Evolutionary conservation across 805 yeast species (phyloP).

Genomic region (Zygosaccharomyces siamensis): DNA sequence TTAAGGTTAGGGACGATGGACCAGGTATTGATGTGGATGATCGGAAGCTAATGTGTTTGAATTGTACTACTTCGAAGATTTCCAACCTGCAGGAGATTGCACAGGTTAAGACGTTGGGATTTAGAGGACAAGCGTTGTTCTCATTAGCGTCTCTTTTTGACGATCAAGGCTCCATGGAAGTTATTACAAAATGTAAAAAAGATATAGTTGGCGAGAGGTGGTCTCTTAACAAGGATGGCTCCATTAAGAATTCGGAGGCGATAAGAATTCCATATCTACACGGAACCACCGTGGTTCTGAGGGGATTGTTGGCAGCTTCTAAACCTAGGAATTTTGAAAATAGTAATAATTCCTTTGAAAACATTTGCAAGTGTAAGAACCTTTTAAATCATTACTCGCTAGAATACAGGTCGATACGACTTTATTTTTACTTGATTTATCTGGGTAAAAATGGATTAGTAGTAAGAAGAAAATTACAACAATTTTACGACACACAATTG

Average conservation of each 20-base stretch:
- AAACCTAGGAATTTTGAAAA: constrained; percentile 36
- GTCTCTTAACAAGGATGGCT: constrained; percentile 34
- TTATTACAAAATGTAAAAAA: constrained; percentile 29
- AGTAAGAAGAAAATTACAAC: constrained; percentile 18
- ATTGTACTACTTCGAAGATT: constrained; percentile 43
- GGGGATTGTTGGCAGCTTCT: constrained; percentile 31
- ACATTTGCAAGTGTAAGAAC: constrained; percentile 23
- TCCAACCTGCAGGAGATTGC: constrained; percentile 29
- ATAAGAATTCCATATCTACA: constrained; percentile 25
- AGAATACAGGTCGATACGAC: constrained; percentile 30
- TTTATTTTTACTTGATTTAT: constrained; percentile 24
- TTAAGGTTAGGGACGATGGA: constrained; percentile 40
- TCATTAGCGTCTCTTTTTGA: constrained; percentile 33
- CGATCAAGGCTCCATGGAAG: constrained; percentile 27
- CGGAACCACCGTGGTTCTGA: constrained; percentile 38
- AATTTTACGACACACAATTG: constrained; percentile 11
- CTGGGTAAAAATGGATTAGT: constrained; percentile 20
- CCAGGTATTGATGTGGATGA: constrained; percentile 34
- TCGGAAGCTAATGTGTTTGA: constrained; percentile 35
- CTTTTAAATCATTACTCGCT: constrained; percentile 35
- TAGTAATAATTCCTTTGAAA: constrained; percentile 24
- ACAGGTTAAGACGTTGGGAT: constrained; percentile 38
- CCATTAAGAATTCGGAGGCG: constrained; percentile 14
- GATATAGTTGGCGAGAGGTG: constrained; percentile 38
- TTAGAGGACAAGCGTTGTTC: constrained; percentile 48